Evolutionary conservation across 139 green algal genomes (phyloP).

Genomic region (Protoeuglena noctilucae): DNA sequence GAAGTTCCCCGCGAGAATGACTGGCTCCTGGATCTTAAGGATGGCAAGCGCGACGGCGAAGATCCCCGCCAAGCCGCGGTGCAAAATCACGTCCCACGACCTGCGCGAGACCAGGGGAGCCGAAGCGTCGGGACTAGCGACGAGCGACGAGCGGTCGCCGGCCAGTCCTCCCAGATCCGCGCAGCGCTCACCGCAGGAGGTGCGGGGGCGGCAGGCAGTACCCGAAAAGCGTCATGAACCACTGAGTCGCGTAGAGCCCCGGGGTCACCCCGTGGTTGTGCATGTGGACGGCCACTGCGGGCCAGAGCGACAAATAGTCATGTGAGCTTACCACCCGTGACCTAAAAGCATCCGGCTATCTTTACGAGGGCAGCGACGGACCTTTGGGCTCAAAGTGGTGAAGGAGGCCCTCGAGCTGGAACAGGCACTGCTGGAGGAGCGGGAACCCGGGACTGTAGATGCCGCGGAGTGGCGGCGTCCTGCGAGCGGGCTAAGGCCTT

Average conservation of each 20-base stretch:
- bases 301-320: too few species aligned
- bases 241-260: slow-evolving; percentile 31
- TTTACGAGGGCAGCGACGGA: too few species aligned
- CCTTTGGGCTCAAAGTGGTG: neutral
- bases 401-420: slow-evolving; percentile 29
- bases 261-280: slow-evolving; percentile 7
- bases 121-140: too few species aligned
- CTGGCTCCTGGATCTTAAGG: neutral
- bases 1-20: neutral
- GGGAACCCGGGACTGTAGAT: slow-evolving; percentile 56
- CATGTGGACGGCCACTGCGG: slow-evolving; percentile 34
- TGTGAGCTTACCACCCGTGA: too few species aligned
- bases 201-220: slow-evolving; percentile 24
- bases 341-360: too few species aligned
- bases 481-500: too few species aligned
- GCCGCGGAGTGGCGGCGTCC: slow-evolving; percentile 36
- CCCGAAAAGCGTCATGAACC: slow-evolving; percentile 34
- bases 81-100: neutral
- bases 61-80: neutral
- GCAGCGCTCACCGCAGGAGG: slow-evolving; percentile 11
- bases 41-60: neutral
- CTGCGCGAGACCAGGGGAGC: too few species aligned
- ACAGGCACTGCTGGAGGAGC: slow-evolving; percentile 56
- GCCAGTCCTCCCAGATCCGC: slow-evolving; percentile 24
- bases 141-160: too few species aligned